Base-by-base conservation (phyloP, 169 alveolate species). In the Prorocentrum cordatum region DNA sequence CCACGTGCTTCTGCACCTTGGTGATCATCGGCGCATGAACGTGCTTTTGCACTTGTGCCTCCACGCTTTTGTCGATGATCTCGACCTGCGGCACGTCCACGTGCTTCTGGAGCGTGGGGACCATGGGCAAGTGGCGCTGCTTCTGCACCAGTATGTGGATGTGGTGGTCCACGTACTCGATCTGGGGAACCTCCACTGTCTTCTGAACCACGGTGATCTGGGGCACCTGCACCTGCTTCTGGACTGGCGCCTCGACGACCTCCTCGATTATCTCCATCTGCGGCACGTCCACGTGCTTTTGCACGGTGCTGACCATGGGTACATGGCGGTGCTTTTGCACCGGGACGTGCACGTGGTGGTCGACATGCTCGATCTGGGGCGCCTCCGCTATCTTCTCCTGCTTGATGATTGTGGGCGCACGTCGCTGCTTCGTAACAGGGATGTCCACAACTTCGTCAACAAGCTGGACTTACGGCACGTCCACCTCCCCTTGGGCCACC, bases 251-350 rank as follows among this genome's bases (percentile, higher is more conserved):
- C 20, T 72, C 62, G 42, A 72, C 84, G 27, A 72, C 50, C 68
- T 72, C 47, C 7, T 72, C 84, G 24, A 35, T 59, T 9, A 35
- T 35, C 68, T 72, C 68, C 33, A 72, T 67, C 27, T 72, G 84
- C 6, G 84, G 84, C n/a, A 72, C 67, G 20, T 72, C 84, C 26
- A 79, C 75, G 18, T 32, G 39, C 68, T 72, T 72, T 67, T 72
- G 84, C 66, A 72, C 84, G 0, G 66, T 72, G 39, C 31, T 45
- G 35, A 72, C 67, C 84, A 72, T 72, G 1, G 84, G 84, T 10
- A 42, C 64, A 10, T 45, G 59, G 77, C 36, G 66, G 42, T 77
- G 75, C 62, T 77, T 77, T 26, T 39, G 32, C 58, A 77, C 47
- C n/a, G 87, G 87, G 14, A 77, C 73, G 16, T 77, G 75, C 26